These are phyloP conservation scores for Venturia nashicola DNA, from an alignment of 2,329 filamentous ascomycete species.

Conservation along the genomic window DNA sequence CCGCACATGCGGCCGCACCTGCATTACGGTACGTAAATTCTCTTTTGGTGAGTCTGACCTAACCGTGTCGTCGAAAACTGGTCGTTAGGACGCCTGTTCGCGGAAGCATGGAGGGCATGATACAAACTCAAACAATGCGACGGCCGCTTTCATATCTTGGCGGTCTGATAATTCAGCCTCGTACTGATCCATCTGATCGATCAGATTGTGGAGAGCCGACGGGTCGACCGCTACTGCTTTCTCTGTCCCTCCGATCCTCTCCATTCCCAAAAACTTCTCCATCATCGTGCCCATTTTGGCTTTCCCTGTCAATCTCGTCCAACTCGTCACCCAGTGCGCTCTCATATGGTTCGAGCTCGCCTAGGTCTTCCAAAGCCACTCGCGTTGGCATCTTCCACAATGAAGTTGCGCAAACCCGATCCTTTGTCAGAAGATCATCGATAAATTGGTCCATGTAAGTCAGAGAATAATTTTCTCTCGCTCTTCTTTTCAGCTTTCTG, in stretches of 20 bases:
- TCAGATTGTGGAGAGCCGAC: neutral
- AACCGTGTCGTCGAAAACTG: neutral
- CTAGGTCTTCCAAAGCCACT: slow-evolving; percentile 75
- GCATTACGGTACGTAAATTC: neutral
- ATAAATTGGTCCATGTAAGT: slow-evolving; percentile 87
- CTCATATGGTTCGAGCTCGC: slow-evolving; percentile 70
- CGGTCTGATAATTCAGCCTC: neutral
- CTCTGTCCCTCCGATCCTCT: neutral
- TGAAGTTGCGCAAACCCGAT: slow-evolving; percentile 81
- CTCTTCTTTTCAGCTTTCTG: slow-evolving; percentile 69
- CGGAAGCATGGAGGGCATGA: neutral
- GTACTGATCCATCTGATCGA: neutral
- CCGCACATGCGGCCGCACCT: neutral
- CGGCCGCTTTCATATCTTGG: neutral
- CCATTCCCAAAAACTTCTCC: neutral
- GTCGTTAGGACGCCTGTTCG: neutral
- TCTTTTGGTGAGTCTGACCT: neutral
- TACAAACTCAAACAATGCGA: neutral
- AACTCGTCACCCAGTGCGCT: slow-evolving; percentile 70
- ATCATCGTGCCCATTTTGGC: neutral
- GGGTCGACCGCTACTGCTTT: neutral
- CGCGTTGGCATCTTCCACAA: slow-evolving; percentile 83
- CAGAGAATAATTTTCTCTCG: slow-evolving; percentile 60
- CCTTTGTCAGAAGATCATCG: slow-evolving; percentile 80
- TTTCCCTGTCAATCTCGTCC: slow-evolving; percentile 33